These are phyloP conservation scores for Rhizopus arrhizus DNA, from an alignment of 371 early-diverging fungal genomes.

Conservation along the genomic window DNA sequence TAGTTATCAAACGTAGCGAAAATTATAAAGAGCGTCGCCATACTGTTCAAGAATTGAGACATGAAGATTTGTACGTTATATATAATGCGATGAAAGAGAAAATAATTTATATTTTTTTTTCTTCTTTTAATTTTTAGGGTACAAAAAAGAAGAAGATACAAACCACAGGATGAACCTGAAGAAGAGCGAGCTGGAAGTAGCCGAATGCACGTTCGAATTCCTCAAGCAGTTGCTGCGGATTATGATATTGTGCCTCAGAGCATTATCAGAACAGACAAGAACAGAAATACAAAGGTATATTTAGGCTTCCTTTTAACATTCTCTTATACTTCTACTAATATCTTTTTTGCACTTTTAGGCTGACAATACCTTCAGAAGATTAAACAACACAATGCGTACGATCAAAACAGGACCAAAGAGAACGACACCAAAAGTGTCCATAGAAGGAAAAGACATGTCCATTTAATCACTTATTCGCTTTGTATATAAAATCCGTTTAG, in stretches of 20 bases:
- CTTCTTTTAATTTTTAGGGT: constrained; percentile 19
- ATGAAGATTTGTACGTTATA: constrained; percentile 43
- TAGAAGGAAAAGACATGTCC: constrained; percentile 42
- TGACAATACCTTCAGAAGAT: constrained; percentile 38
- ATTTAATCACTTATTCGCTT: constrained; percentile 17
- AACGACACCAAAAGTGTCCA: constrained; percentile 40
- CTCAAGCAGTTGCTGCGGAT: constrained; percentile 53
- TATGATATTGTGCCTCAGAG: constrained; percentile 58
- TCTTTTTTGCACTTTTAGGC: constrained; percentile 15
- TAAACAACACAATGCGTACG: constrained; percentile 45
- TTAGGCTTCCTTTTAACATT: background rate
- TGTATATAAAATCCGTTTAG: background rate
- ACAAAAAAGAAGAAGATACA: constrained; percentile 35
- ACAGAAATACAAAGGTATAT: constrained; percentile 30
- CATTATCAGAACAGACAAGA: constrained; percentile 35
- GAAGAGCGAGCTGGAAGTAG: constrained; percentile 28
- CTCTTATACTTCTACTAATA: background rate
- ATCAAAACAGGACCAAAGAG: constrained; percentile 44
- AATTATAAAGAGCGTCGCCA: constrained; percentile 74
- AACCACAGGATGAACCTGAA: constrained; percentile 32
- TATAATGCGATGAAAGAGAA: background rate
- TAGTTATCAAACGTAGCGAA: constrained; percentile 78
- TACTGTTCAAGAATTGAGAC: constrained; percentile 38
- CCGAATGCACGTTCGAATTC: constrained; percentile 43
- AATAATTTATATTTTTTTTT: constrained; percentile 4